phyloP scores from a whole-genome alignment of 2,329 filamentous ascomycete genomes.

The Conoideocrella luteorostrata region DNA sequence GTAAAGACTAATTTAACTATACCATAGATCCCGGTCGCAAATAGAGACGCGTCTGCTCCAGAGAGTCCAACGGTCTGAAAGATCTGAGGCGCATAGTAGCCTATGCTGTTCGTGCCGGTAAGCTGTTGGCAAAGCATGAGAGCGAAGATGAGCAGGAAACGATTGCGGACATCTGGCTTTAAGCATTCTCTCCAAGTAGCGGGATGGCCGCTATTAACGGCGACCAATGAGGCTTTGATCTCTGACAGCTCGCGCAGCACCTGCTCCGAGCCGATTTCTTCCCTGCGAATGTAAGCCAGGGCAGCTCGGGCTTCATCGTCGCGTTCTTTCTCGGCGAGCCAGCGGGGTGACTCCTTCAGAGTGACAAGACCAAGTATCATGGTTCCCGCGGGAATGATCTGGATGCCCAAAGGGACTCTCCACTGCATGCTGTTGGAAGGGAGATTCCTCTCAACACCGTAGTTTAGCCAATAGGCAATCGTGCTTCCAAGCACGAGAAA shows the following conservation, averaged over 20 bases:
- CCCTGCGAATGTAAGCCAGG: slow-evolving; percentile 8
- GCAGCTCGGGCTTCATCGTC: slow-evolving; percentile 10
- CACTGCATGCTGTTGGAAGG: slow-evolving; percentile 12
- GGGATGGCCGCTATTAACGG: neutral
- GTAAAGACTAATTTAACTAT: slow-evolving; percentile 8
- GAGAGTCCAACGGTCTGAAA: neutral
- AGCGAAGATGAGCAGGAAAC: slow-evolving; percentile 5
- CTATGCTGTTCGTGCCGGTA: neutral
- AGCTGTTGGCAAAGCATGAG: slow-evolving; percentile 7
- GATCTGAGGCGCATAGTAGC: neutral
- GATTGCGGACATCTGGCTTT: slow-evolving; percentile 2
- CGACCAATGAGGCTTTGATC: neutral
- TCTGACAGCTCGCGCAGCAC: neutral
- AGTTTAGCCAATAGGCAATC: slow-evolving; percentile 8
- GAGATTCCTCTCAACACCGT: slow-evolving; percentile 13
- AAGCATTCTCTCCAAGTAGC: neutral
- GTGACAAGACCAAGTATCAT: slow-evolving; percentile 7
- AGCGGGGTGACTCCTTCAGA: slow-evolving; percentile 15
- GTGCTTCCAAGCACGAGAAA: slow-evolving; percentile 14
- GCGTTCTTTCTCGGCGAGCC: slow-evolving; percentile 16
- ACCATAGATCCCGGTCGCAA: neutral
- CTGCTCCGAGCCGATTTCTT: slow-evolving; percentile 1
- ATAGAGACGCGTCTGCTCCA: neutral
- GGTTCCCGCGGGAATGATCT: slow-evolving; percentile 7
- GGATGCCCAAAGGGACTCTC: slow-evolving; percentile 9